Evolutionary conservation across 1,139 yeast genomes (phyloP).

Genomic region (Blastobotrys apis): DNA sequence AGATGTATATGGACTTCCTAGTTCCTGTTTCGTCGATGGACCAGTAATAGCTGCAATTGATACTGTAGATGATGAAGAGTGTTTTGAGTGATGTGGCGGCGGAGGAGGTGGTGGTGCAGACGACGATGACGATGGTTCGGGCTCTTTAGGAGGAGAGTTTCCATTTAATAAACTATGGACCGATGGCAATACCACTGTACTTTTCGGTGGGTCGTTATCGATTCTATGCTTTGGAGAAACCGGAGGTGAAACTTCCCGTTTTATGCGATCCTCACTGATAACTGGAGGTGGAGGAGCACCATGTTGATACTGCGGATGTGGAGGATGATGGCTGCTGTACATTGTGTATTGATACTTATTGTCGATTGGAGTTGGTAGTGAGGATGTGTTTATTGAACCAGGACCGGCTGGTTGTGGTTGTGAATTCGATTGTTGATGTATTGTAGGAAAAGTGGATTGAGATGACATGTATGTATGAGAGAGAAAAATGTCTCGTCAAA

Average conservation of each 20-base stretch:
- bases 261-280: constrained; percentile 1
- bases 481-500: no score
- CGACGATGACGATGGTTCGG: not conserved
- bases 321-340: not conserved
- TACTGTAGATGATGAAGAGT: not conserved
- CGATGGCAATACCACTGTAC: constrained; percentile 4
- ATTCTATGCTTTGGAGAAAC: not conserved
- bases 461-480: not conserved
- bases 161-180: constrained; percentile 5
- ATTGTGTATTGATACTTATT: not conserved
- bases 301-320: not conserved
- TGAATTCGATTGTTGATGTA: not conserved
- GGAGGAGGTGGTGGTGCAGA: not conserved
- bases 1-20: constrained; percentile 1
- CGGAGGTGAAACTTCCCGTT: constrained; percentile 2
- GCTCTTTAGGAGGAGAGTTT: not conserved
- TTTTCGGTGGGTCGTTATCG: not conserved
- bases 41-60: not conserved
- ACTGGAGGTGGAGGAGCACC: not conserved
- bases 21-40: not conserved
- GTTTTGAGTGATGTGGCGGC: not conserved
- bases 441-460: not conserved
- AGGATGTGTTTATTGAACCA: not conserved
- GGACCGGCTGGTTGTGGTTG: constrained; percentile 4
- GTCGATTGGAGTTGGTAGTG: not conserved